phyloP scores from a whole-genome alignment of 1,139 yeast species.

The Magnusiomyces paraingens region DNA sequence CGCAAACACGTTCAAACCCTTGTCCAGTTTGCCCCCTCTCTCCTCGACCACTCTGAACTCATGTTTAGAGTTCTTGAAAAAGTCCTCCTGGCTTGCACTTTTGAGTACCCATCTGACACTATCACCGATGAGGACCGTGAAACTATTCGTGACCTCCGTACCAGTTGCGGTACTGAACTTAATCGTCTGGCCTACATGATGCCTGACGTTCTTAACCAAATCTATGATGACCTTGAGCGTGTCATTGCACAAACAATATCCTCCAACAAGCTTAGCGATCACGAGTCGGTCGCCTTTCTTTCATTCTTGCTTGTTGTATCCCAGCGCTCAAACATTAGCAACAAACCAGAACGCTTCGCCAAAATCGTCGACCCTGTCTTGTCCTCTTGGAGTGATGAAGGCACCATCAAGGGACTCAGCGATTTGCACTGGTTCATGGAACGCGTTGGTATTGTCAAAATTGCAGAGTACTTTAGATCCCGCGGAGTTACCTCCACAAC shows the following conservation, averaged over 20 bases:
- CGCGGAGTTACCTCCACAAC: conserved; percentile 76
- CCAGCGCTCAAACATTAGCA: conserved; percentile 69
- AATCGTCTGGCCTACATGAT: conserved; percentile 88
- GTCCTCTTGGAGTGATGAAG: conserved; percentile 87
- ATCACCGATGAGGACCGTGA: conserved; percentile 64
- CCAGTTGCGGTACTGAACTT: conserved; percentile 91
- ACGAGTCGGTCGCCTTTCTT: conserved; percentile 89
- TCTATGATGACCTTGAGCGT: conserved; percentile 72
- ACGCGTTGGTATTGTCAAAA: conserved; percentile 86
- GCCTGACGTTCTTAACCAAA: conserved; percentile 82
- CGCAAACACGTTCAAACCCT: conserved; percentile 86
- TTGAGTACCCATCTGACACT: conserved; percentile 61
- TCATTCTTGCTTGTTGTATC: conserved; percentile 88
- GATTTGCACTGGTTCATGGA: conserved; percentile 98
- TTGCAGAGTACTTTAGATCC: conserved; percentile 81
- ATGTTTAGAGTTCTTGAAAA: conserved; percentile 83
- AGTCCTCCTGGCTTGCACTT: conserved; percentile 81
- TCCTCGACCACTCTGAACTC: conserved; percentile 61
- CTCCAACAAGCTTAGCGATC: conserved; percentile 70
- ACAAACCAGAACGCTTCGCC: conserved; percentile 68
- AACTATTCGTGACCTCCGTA: conserved; percentile 76
- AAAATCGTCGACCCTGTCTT: conserved; percentile 90
- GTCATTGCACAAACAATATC: conserved; percentile 70
- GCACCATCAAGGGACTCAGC: conserved; percentile 79
- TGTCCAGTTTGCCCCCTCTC: conserved; percentile 93